Conservation (phyloP, 257 asterid genomes). For the Solanum bulbocastanum region DNA sequence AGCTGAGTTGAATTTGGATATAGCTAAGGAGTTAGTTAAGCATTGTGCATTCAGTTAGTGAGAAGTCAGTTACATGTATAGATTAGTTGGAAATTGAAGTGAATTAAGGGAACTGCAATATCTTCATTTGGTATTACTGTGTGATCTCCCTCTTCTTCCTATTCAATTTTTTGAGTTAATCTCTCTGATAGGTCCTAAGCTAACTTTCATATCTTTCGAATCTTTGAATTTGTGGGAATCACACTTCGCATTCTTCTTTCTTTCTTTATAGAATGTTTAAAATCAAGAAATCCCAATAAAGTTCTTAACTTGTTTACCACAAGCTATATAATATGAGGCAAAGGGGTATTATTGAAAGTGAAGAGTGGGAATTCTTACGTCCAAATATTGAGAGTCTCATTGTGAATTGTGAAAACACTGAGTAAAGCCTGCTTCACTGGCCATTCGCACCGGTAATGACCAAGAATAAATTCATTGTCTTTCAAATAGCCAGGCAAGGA, state of each 20-base stretch:
- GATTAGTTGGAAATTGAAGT: background rate
- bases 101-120: background rate
- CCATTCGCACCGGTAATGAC: constrained; percentile 83
- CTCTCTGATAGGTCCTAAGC: background rate
- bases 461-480: constrained; percentile 82
- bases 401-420: constrained; percentile 80
- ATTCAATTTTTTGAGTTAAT: background rate
- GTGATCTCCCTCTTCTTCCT: background rate
- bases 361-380: constrained; percentile 49
- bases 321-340: background rate
- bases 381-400: constrained; percentile 97
- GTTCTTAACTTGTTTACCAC: background rate
- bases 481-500: constrained; percentile 88
- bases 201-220: background rate
- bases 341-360: background rate
- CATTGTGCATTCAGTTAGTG: background rate
- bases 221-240: background rate
- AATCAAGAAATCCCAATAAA: background rate
- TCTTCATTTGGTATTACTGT: background rate
- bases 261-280: background rate
- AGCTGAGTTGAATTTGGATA: background rate
- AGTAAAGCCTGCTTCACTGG: constrained; percentile 75
- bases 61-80: background rate
- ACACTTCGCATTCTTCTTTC: background rate
- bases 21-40: background rate